Conservation (phyloP, 116 monocot species). For the Iris pallida region DNA sequence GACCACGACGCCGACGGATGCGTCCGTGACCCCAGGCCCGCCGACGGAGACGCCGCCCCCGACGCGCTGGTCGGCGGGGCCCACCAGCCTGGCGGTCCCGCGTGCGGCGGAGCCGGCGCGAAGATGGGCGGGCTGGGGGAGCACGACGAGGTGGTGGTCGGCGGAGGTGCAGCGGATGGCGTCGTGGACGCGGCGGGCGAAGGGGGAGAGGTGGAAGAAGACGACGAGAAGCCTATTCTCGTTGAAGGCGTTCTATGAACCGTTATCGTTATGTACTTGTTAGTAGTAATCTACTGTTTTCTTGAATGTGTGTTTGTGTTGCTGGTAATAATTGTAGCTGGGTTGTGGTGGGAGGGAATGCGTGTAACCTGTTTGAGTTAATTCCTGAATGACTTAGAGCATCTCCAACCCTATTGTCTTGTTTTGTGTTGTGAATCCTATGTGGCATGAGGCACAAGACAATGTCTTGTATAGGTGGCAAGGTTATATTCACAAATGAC, state of each 20-base stretch:
- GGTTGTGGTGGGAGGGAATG: too few species aligned
- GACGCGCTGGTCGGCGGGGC: slow-evolving; percentile 20
- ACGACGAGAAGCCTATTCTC: neutral
- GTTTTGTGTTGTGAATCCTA: too few species aligned
- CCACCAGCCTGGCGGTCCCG: neutral
- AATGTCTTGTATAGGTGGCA: too few species aligned
- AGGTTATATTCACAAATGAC: too few species aligned
- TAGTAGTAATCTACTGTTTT: too few species aligned
- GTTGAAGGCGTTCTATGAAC: slow-evolving; percentile 1
- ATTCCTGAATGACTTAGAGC: too few species aligned
- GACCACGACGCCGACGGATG: slow-evolving; percentile 10
- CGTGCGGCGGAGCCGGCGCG: slow-evolving; percentile 7
- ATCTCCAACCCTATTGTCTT: too few species aligned
- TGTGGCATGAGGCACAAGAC: too few species aligned
- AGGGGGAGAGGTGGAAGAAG: neutral
- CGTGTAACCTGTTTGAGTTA: too few species aligned
- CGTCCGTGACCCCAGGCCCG: slow-evolving; percentile 35
- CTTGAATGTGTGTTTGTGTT: too few species aligned
- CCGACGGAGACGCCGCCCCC: slow-evolving; percentile 18
- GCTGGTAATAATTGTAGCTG: too few species aligned
- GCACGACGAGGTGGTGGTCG: slow-evolving; percentile 14
- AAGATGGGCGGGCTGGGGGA: neutral
- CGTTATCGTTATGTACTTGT: too few species aligned
- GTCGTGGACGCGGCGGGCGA: neutral
- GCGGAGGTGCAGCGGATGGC: neutral